These are phyloP conservation scores for Candida saitoana DNA, from an alignment of 805 yeast species.

Conservation along the genomic window DNA sequence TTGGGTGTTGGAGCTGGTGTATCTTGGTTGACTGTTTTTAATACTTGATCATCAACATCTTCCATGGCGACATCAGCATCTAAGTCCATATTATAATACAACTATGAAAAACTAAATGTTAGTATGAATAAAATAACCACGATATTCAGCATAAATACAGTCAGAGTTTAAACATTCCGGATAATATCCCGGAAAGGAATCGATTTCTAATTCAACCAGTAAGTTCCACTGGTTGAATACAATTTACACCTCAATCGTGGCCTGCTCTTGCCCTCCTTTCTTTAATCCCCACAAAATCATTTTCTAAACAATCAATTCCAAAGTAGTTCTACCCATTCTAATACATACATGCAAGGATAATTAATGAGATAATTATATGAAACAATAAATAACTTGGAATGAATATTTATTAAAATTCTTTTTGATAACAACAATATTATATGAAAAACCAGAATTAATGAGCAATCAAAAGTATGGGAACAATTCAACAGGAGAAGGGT, in stretches of 20 bases:
- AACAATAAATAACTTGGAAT: background rate
- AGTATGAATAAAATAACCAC: background rate
- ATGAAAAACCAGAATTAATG: background rate
- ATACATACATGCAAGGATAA: background rate
- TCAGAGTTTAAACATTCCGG: no score
- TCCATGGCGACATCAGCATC: constrained; percentile 85
- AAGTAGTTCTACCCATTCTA: no score
- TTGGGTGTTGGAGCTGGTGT: constrained; percentile 16
- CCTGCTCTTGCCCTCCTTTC: no score
- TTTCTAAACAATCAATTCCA: background rate
- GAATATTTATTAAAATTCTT: background rate
- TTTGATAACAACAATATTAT: background rate
- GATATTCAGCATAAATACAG: no score
- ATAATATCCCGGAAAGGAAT: no score
- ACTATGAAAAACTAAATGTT: constrained; percentile 4
- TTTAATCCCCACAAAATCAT: background rate
- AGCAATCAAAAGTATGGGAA: background rate
- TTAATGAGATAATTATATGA: background rate
- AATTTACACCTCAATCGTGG: no score
- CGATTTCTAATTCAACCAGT: no score
- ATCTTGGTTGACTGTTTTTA: constrained; percentile 14
- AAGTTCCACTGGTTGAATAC: no score
- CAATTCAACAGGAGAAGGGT: background rate
- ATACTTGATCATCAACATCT: constrained; percentile 55
- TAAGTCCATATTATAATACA: constrained; percentile 52